Base-by-base conservation (phyloP, 2,329 filamentous ascomycete species). In the Fonsecaea erecta region DNA sequence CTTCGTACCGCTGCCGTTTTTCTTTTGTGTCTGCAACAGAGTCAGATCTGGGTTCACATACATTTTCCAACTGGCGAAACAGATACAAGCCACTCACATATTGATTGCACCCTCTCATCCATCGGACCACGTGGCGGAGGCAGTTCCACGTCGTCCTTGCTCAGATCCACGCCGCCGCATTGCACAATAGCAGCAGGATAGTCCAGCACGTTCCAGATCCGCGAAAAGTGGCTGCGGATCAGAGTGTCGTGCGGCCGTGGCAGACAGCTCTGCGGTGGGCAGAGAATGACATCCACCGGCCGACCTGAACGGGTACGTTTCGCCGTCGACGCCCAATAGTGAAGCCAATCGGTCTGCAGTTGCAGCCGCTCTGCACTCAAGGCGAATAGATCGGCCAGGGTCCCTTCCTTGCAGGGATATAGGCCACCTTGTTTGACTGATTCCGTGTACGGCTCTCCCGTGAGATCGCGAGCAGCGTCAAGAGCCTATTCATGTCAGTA, bases 301-400 rank as follows among this genome's bases (percentile, higher is more conserved):
- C 81, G 77, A 75, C 89, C 87, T 85, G 73, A 89, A 86, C 1
- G 86, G 86, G 16, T 86, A 86, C 0, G 88, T 80, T 0, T 87
- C 87, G 64, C 82, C 85, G 61, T 90, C 81, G 57, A 90, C 81
- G 0, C 85, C 85, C 83, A 84, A 26, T 78, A 77, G 60, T 75
- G 76, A 26, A 77, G 76, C 65, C 83, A 84, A 1, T 73, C 73
- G 21, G 82, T 79, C 5, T 81, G 77, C 63, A 81, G 43, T n/a
- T 63, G 24, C 14, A 54, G 65, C 52, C 80, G 83, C 35, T 68
- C 60, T 54, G 66, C 16, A 69, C 51, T 56, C 83, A 81, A 1
- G 75, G 72, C 3, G 81, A 73, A 21, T 28, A 54, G 30, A 52
- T 66, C 30, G 43, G 43, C 12, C 24, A 24, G 73, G 75, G 43